Evolutionary conservation across 345 rosid species (phyloP).

Genomic region (Rubroshorea leprosula): DNA sequence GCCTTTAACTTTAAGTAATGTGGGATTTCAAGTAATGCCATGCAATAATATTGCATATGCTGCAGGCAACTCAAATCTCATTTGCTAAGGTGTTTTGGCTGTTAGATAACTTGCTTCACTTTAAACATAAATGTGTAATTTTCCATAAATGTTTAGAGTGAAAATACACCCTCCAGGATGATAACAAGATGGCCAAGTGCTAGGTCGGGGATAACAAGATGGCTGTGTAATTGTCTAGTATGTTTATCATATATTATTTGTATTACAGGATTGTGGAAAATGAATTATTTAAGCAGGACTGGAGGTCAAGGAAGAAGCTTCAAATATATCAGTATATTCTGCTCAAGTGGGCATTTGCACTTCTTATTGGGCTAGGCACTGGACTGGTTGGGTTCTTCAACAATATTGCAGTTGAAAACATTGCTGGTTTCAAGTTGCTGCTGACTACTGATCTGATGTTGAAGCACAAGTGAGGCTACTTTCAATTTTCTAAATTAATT

Average conservation of each 20-base stretch:
- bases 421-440: slow-evolving; percentile 40
- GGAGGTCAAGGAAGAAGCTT: slow-evolving; percentile 36
- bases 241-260: not conserved
- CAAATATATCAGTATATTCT: slow-evolving; percentile 37
- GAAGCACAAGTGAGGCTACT: slow-evolving; percentile 22
- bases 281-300: slow-evolving; percentile 42
- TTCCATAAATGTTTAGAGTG: too few relatives aligned
- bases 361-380: slow-evolving; percentile 26
- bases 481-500: not conserved
- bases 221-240: not conserved
- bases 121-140: too few relatives aligned
- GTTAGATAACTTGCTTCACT: too few relatives aligned
- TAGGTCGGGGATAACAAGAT: not conserved
- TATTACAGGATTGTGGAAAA: slow-evolving; percentile 37
- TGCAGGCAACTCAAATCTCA: too few relatives aligned
- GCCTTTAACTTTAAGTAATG: too few relatives aligned
- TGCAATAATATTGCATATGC: too few relatives aligned
- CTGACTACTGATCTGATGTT: slow-evolving; percentile 26
- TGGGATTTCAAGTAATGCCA: too few relatives aligned
- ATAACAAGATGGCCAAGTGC: not conserved
- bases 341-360: slow-evolving; percentile 40
- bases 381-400: slow-evolving; percentile 36
- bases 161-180: too few relatives aligned
- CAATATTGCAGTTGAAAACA: slow-evolving; percentile 36
- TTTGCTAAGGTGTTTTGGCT: too few relatives aligned